Percentiles rank a stretch among this genome's conserved stretches.
phyloP scores from a whole-genome alignment of 495 filamentous ascomycete genomes.

The Aspergillus homomorphus region DNA sequence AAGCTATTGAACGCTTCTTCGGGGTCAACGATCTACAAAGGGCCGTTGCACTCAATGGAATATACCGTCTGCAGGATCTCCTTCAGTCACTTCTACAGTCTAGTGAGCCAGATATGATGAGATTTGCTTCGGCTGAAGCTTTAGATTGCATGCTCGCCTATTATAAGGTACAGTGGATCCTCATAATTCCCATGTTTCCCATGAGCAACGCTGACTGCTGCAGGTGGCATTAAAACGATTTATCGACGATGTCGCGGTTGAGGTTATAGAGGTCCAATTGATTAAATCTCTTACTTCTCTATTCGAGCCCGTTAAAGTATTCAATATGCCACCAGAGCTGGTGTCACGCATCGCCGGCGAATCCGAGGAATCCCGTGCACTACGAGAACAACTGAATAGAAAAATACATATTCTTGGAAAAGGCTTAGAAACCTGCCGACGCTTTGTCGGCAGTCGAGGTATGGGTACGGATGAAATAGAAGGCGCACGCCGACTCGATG shows the following conservation, averaged over 20 bases:
- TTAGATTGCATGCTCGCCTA: slow-evolving; percentile 24
- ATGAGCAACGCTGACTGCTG: not conserved
- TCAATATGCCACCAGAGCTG: slow-evolving; percentile 5
- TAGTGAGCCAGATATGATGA: too few species aligned
- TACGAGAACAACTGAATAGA: slow-evolving; percentile 11
- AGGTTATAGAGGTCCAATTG: slow-evolving; percentile 54
- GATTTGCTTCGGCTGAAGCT: too few species aligned
- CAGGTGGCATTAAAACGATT: slow-evolving; percentile 63
- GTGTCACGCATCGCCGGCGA: slow-evolving; percentile 14
- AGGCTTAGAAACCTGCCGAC: slow-evolving; percentile 5
- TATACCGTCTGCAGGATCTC: too few species aligned
- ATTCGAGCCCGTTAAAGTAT: slow-evolving; percentile 7
- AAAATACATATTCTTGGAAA: slow-evolving; percentile 8
- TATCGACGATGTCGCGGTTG: slow-evolving; percentile 54
- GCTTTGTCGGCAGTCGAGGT: not conserved
- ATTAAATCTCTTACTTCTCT: slow-evolving; percentile 22
- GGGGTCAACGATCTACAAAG: slow-evolving; percentile 15
- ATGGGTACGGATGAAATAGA: too few species aligned
- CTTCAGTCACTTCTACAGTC: too few species aligned
- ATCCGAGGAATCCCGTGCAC: slow-evolving; percentile 2
- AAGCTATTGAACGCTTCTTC: slow-evolving; percentile 22
- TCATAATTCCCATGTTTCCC: slow-evolving; percentile 6
- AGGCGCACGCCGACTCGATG: too few species aligned
- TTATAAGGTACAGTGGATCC: slow-evolving; percentile 25
- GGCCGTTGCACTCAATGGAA: slow-evolving; percentile 28